A percentile compares a stretch with the other conserved stretches of the same genome.
phyloP scores from a whole-genome alignment of 2,329 filamentous ascomycete genomes.

The Neofusicoccum sp. region DNA sequence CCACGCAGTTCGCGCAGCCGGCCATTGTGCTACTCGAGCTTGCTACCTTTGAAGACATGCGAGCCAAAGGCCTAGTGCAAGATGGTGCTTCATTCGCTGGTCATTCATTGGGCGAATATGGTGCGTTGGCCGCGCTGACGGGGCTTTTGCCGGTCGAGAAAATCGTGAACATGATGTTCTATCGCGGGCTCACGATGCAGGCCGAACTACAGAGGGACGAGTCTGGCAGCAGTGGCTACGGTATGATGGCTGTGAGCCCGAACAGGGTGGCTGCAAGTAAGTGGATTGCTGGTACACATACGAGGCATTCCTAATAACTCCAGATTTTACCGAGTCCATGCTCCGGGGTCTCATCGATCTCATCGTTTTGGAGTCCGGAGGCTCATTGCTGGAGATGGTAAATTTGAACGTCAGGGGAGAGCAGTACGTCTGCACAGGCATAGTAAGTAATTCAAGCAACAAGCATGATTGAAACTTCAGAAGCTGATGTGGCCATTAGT shows the following conservation, averaged over 20 bases:
- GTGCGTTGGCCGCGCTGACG: constrained; percentile 24
- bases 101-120: constrained; percentile 28
- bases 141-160: constrained; percentile 26
- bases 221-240: background rate
- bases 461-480: too few relatives aligned
- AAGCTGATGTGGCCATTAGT: too few relatives aligned
- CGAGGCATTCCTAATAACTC: background rate
- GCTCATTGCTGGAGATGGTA: constrained; percentile 7
- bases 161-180: constrained; percentile 22
- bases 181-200: constrained; percentile 5
- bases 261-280: background rate
- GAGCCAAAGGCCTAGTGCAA: constrained; percentile 14
- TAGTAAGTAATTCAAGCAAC: too few relatives aligned
- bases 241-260: background rate
- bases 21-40: constrained; percentile 22
- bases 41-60: constrained; percentile 21
- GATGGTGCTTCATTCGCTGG: constrained; percentile 23
- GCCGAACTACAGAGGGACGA: background rate
- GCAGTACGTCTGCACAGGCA: constrained; percentile 20
- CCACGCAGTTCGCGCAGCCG: constrained; percentile 31
- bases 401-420: constrained; percentile 14
- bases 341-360: background rate
- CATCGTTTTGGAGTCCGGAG: background rate
- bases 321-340: background rate
- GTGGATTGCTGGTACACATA: background rate